Evolutionary conservation across 768 basidiomycete genomes (phyloP).

Genomic region (Lyophyllum semitale): DNA sequence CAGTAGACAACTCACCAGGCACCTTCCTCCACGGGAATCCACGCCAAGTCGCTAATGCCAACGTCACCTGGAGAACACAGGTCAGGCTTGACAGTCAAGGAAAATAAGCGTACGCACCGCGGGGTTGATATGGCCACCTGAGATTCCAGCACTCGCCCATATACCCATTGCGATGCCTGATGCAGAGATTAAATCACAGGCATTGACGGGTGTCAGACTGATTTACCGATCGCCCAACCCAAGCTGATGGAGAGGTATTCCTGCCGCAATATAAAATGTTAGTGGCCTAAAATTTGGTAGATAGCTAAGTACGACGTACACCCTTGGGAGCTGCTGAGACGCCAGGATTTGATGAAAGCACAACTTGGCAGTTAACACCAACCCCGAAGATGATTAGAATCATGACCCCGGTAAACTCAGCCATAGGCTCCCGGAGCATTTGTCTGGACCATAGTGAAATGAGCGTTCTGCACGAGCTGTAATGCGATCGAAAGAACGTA

Average conservation of each 20-base stretch:
- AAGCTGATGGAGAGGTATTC: conserved; percentile 43
- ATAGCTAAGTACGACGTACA: conserved; percentile 32
- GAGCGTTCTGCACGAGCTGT: not conserved
- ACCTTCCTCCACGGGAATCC: conserved; percentile 74
- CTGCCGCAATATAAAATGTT: conserved; percentile 19
- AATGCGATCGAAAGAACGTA: conserved; percentile 10
- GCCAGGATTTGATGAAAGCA: conserved; percentile 38
- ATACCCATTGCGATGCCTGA: conserved; percentile 48
- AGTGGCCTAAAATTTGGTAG: not conserved
- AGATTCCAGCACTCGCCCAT: conserved; percentile 48
- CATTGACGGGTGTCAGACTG: conserved; percentile 1
- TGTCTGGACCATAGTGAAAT: conserved; percentile 19
- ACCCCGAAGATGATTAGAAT: conserved; percentile 54
- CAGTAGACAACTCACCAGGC: conserved; percentile 34
- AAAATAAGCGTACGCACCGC: conserved; percentile 24
- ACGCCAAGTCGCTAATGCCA: conserved; percentile 63
- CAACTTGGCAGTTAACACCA: conserved; percentile 51
- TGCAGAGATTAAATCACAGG: not conserved
- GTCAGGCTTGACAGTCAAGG: not conserved
- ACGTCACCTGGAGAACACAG: conserved; percentile 47
- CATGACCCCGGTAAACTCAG: conserved; percentile 58
- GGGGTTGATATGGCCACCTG: conserved; percentile 50
- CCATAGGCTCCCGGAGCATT: conserved; percentile 39
- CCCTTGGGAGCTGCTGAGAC: conserved; percentile 47
- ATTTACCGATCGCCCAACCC: conserved; percentile 44